Evolutionary conservation across 2,329 filamentous ascomycete genomes (phyloP).

Genomic region (Cytospora mali): DNA sequence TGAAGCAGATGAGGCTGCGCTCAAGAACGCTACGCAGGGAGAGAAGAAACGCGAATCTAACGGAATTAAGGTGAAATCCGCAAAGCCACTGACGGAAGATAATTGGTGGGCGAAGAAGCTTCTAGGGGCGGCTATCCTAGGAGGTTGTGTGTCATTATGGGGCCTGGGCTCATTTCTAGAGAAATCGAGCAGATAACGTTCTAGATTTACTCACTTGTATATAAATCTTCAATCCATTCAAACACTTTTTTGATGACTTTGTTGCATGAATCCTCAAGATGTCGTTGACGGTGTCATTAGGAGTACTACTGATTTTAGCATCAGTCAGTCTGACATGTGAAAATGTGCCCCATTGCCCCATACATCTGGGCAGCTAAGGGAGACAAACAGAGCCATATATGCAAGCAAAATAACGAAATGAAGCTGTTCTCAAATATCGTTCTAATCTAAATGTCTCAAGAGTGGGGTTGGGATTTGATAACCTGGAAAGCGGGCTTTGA

Average conservation of each 20-base stretch:
- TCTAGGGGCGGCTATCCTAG: conserved; percentile 62
- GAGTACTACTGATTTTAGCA: too few species aligned
- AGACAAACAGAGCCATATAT: too few species aligned
- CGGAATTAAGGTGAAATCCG: conserved; percentile 47
- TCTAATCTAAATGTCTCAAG: too few species aligned
- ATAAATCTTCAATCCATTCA: background rate
- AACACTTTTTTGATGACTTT: background rate
- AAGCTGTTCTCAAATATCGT: too few species aligned
- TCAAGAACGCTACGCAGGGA: conserved; percentile 30
- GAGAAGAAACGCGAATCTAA: conserved; percentile 28
- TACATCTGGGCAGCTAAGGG: too few species aligned
- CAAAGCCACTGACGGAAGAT: conserved; percentile 66
- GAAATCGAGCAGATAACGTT: conserved; percentile 29
- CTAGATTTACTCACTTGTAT: background rate
- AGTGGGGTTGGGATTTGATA: too few species aligned
- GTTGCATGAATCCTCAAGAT: background rate
- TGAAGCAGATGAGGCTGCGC: conserved; percentile 42
- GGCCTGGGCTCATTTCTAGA: conserved; percentile 57
- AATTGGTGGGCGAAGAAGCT: conserved; percentile 70
- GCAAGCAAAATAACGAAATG: too few species aligned
- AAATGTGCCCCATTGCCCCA: background rate
- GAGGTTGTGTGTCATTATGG: conserved; percentile 64
- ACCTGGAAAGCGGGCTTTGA: too few species aligned
- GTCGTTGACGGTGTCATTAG: too few species aligned
- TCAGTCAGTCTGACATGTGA: too few species aligned